These are phyloP conservation scores for Boletus barrowsii DNA, from an alignment of 768 basidiomycete genomes.

Conservation along the genomic window DNA sequence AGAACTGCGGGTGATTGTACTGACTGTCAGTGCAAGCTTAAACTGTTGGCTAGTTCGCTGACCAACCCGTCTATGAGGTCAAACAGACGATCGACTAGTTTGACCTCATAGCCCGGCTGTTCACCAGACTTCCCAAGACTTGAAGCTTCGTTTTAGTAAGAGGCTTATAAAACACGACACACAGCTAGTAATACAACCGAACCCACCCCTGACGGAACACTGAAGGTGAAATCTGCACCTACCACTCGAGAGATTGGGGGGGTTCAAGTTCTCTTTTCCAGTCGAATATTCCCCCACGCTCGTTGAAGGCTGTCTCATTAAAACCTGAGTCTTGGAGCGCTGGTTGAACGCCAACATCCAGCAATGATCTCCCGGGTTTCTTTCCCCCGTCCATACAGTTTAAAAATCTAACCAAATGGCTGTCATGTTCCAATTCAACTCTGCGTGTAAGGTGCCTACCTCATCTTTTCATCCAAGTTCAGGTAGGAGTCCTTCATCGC, in stretches of 20 bases:
- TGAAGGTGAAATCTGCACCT: background rate
- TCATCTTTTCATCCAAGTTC: constrained; percentile 1
- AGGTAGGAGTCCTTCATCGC: constrained; percentile 7
- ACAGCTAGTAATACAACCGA: background rate
- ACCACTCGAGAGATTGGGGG: background rate
- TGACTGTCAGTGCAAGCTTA: too few relatives aligned
- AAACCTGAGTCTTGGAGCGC: background rate
- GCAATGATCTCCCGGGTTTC: constrained; percentile 1
- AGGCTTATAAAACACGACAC: background rate
- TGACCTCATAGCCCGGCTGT: background rate
- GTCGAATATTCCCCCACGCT: constrained; percentile 4
- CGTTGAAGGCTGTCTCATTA: background rate
- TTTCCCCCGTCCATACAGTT: constrained; percentile 1
- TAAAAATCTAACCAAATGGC: background rate
- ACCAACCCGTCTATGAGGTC: background rate
- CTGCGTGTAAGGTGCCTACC: background rate
- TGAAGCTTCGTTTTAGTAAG: background rate
- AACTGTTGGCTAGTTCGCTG: background rate
- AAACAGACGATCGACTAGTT: background rate
- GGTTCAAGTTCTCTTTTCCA: background rate
- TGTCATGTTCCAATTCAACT: background rate
- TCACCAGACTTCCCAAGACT: background rate
- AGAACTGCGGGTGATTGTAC: too few relatives aligned
- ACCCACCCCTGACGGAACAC: background rate
- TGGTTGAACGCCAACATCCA: background rate